Percentiles rank a stretch among this genome's conserved stretches.
Conservation (phyloP, 768 basidiomycete genomes). For the Pleurotus tuber-regium region DNA sequence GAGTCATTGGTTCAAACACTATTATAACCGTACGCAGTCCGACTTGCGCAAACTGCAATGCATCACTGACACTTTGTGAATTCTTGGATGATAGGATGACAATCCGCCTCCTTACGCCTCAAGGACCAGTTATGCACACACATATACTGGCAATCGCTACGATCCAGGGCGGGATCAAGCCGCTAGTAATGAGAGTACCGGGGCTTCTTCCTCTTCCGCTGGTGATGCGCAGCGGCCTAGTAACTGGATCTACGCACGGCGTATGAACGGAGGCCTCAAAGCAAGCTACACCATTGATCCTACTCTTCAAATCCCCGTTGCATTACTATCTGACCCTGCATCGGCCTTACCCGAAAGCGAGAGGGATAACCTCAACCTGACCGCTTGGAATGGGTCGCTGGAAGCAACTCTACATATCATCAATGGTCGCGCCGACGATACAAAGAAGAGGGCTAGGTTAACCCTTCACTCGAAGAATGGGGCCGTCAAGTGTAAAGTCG, state of each 20-base stretch:
- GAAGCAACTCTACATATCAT: constrained; percentile 40
- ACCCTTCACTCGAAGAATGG: constrained; percentile 27
- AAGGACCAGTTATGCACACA: not conserved
- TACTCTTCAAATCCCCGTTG: constrained; percentile 33
- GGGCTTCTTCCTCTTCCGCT: not conserved
- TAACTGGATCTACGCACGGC: constrained; percentile 17
- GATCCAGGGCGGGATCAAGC: too few species aligned
- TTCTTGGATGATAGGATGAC: not conserved
- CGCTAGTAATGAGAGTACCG: too few species aligned
- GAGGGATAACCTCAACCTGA: constrained; percentile 32
- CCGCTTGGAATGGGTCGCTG: constrained; percentile 38
- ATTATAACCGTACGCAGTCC: not conserved
- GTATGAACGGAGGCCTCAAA: constrained; percentile 26
- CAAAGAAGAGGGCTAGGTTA: constrained; percentile 25
- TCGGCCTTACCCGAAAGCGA: not conserved
- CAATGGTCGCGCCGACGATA: not conserved
- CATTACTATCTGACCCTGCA: constrained; percentile 30
- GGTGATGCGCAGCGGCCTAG: not conserved
- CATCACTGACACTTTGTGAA: not conserved
- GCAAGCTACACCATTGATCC: constrained; percentile 41
- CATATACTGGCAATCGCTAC: not conserved
- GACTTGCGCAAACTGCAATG: not conserved
- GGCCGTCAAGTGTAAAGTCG: constrained; percentile 14
- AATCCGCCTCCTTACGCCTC: constrained; percentile 1
- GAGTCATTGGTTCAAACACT: too few species aligned